Conservation (phyloP, 2,329 filamentous ascomycete species). For the Pseudogymnoascus pannorum region DNA sequence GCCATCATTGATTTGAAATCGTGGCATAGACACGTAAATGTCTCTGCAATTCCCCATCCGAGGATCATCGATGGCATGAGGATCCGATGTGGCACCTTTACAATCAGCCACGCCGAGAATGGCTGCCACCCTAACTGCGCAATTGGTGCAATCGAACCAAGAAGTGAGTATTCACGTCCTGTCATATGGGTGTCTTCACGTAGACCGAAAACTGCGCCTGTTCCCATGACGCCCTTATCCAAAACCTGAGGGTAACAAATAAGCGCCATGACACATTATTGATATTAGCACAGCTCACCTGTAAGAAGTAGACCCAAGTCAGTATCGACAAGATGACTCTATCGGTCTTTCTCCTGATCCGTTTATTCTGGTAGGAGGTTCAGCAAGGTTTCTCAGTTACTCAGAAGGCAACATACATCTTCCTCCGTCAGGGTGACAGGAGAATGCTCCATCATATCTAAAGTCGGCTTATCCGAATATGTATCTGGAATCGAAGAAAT, state of each 20-base stretch:
- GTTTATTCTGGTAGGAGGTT: conserved; percentile 13
- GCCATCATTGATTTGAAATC: conserved; percentile 32
- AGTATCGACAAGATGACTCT: conserved; percentile 42
- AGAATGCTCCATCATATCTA: conserved; percentile 2
- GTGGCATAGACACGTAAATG: conserved; percentile 27
- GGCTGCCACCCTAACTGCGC: conserved; percentile 53
- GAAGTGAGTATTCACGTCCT: conserved; percentile 49
- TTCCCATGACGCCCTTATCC: conserved; percentile 4
- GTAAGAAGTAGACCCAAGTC: conserved; percentile 50
- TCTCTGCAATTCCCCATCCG: conserved; percentile 44
- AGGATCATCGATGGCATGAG: conserved; percentile 45
- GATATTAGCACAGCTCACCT: conserved; percentile 39
- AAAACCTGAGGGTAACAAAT: conserved; percentile 26
- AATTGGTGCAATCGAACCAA: conserved; percentile 54
- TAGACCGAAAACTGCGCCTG: conserved; percentile 42
- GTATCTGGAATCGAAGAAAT: background rate
- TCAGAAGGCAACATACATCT: conserved; percentile 5
- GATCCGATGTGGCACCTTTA: conserved; percentile 48
- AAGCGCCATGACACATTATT: background rate
- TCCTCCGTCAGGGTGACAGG: conserved; percentile 10
- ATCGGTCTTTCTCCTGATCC: conserved; percentile 35
- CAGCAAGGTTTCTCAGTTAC: background rate
- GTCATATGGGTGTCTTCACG: conserved; percentile 39
- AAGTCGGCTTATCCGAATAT: background rate
- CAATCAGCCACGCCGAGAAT: conserved; percentile 43